Evolutionary conservation across 2,329 filamentous ascomycete species (phyloP).

Genomic region (Penicillium sp.): DNA sequence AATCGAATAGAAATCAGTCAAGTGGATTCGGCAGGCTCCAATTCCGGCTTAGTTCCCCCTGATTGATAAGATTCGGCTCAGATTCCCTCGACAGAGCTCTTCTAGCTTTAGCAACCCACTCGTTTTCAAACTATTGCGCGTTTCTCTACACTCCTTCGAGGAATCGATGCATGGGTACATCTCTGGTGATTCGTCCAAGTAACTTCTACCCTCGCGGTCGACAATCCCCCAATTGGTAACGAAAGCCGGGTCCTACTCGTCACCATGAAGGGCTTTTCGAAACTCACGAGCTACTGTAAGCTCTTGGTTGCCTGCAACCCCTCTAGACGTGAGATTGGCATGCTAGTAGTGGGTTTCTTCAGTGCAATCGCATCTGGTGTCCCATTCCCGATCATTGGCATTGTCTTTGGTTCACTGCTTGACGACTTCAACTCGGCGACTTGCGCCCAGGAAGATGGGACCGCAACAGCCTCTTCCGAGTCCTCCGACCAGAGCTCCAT

Average conservation of each 20-base stretch:
- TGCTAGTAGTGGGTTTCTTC: slow-evolving; percentile 27
- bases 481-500: slow-evolving; percentile 25
- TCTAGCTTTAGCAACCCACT: slow-evolving; percentile 10
- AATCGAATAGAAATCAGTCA: neutral
- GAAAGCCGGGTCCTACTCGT: neutral
- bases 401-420: slow-evolving; percentile 42
- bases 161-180: neutral
- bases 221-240: neutral
- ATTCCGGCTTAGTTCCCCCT: neutral
- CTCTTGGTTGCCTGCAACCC: slow-evolving; percentile 41
- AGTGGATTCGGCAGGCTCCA: neutral
- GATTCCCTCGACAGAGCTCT: neutral
- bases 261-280: slow-evolving; percentile 30
- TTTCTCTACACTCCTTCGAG: slow-evolving; percentile 1
- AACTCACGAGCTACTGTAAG: slow-evolving; percentile 35
- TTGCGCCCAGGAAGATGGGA: slow-evolving; percentile 13
- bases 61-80: slow-evolving; percentile 7
- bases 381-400: slow-evolving; percentile 42
- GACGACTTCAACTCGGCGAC: slow-evolving; percentile 40
- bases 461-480: slow-evolving; percentile 14
- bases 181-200: neutral
- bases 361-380: slow-evolving; percentile 39
- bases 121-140: neutral
- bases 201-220: neutral
- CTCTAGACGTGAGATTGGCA: slow-evolving; percentile 30